Evolutionary conservation across 768 basidiomycete species (phyloP).

Genomic region (Podaxis sp.): DNA sequence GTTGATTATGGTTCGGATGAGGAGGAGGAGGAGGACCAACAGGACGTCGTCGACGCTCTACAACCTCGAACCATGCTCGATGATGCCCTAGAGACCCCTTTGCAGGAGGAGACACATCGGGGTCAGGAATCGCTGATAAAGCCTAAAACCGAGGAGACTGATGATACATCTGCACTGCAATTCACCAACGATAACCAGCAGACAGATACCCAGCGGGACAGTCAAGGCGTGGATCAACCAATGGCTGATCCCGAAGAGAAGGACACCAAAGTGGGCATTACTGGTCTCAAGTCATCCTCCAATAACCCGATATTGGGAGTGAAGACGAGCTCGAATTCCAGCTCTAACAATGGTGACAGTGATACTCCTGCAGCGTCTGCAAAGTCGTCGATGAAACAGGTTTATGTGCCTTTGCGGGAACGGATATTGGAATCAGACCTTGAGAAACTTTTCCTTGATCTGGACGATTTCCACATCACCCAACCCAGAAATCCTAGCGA

Average conservation of each 20-base stretch:
- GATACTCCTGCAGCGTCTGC: slow-evolving; percentile 25
- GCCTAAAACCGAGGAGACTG: slow-evolving; percentile 47
- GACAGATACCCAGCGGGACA: neutral
- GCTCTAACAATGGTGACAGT: slow-evolving; percentile 29
- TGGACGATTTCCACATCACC: slow-evolving; percentile 32
- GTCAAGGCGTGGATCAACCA: neutral
- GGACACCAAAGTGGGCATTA: slow-evolving; percentile 13
- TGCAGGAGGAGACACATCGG: slow-evolving; percentile 19
- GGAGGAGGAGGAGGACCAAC: slow-evolving; percentile 56
- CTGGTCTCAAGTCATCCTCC: slow-evolving; percentile 52
- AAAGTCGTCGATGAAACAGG: slow-evolving; percentile 40
- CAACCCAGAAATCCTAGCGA: slow-evolving; percentile 16
- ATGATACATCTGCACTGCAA: slow-evolving; percentile 40
- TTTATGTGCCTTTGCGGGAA: slow-evolving; percentile 57
- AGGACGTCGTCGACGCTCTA: slow-evolving; percentile 53
- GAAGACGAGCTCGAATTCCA: slow-evolving; percentile 32
- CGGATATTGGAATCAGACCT: slow-evolving; percentile 58
- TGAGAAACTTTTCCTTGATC: slow-evolving; percentile 46
- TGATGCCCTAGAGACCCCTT: slow-evolving; percentile 46
- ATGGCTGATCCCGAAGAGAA: slow-evolving; percentile 4
- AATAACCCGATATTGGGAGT: slow-evolving; percentile 49
- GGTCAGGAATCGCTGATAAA: slow-evolving; percentile 13
- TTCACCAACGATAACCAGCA: neutral
- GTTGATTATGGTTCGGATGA: slow-evolving; percentile 63
- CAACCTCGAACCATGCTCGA: slow-evolving; percentile 51